Conservation (phyloP, 2,329 filamentous ascomycete species). For the Diaporthe ampelina region DNA sequence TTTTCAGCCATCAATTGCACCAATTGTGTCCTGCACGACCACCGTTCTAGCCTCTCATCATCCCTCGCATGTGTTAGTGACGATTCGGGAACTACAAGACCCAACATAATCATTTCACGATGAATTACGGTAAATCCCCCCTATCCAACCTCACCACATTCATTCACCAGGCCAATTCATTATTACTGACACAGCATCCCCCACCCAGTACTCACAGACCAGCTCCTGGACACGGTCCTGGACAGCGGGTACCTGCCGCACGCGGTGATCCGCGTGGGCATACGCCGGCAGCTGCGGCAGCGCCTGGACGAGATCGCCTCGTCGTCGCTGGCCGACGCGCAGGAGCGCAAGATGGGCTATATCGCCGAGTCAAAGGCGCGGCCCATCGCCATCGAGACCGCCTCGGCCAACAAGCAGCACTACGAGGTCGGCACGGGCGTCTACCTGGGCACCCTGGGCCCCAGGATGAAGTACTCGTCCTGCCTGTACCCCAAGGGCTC, state of each 20-base stretch:
- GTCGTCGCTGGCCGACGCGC: slow-evolving; percentile 65
- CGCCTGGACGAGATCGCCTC: slow-evolving; percentile 69
- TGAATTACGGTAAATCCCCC: slow-evolving; percentile 42
- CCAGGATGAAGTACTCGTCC: slow-evolving; percentile 80
- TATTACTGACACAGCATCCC: background rate
- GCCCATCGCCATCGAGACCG: slow-evolving; percentile 78
- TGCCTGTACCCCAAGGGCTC: slow-evolving; percentile 74
- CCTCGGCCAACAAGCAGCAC: slow-evolving; percentile 76
- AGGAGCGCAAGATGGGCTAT: slow-evolving; percentile 74
- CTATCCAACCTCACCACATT: background rate
- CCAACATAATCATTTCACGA: slow-evolving; percentile 22
- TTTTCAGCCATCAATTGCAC: background rate
- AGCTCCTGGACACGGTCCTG: slow-evolving; percentile 65
- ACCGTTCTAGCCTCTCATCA: background rate
- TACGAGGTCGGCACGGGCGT: slow-evolving; percentile 80
- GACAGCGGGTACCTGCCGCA: slow-evolving; percentile 77
- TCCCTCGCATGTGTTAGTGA: slow-evolving; percentile 15
- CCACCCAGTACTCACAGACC: slow-evolving; percentile 16
- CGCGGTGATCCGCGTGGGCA: slow-evolving; percentile 73
- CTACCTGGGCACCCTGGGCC: slow-evolving; percentile 71
- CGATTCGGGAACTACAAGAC: background rate
- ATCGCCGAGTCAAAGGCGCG: slow-evolving; percentile 69
- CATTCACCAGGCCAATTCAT: too few relatives aligned
- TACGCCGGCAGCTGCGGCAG: slow-evolving; percentile 74
- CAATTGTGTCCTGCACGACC: background rate